Evolutionary conservation across 2,329 filamentous ascomycete species (phyloP).

Genomic region (Sporothrix protearum): DNA sequence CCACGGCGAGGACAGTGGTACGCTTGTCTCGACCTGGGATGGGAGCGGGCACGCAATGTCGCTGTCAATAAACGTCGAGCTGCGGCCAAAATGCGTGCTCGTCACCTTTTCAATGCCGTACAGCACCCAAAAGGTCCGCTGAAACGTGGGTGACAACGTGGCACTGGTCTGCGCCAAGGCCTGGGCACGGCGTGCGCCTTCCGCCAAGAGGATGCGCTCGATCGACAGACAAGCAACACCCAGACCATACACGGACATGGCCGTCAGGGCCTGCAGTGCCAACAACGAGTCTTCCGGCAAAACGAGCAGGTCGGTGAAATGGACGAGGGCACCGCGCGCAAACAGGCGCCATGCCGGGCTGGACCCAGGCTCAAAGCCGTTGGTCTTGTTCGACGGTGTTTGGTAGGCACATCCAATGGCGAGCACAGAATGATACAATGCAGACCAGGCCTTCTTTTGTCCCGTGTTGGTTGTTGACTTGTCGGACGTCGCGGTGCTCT

Average conservation of each 20-base stretch:
- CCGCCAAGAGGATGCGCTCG: constrained; percentile 35
- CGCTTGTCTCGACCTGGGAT: not conserved
- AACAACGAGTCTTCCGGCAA: constrained; percentile 34
- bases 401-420: constrained; percentile 39
- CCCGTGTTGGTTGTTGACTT: constrained; percentile 27
- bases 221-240: constrained; percentile 34
- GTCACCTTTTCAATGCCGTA: constrained; percentile 33
- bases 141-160: constrained; percentile 26
- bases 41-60: constrained; percentile 36
- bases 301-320: constrained; percentile 37
- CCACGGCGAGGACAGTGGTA: constrained; percentile 29
- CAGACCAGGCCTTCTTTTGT: constrained; percentile 36
- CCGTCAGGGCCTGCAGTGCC: constrained; percentile 35
- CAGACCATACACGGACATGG: constrained; percentile 34
- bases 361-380: constrained; percentile 39
- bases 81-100: constrained; percentile 35
- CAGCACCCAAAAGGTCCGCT: constrained; percentile 34
- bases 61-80: constrained; percentile 36
- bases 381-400: constrained; percentile 31
- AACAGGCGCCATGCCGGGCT: constrained; percentile 42
- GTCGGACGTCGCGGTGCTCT: no score
- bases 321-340: constrained; percentile 35
- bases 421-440: constrained; percentile 40
- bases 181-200: constrained; percentile 35
- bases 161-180: constrained; percentile 29